Conservation (phyloP, 768 basidiomycete species). For the Phylloporus rhodoxanthus region DNA sequence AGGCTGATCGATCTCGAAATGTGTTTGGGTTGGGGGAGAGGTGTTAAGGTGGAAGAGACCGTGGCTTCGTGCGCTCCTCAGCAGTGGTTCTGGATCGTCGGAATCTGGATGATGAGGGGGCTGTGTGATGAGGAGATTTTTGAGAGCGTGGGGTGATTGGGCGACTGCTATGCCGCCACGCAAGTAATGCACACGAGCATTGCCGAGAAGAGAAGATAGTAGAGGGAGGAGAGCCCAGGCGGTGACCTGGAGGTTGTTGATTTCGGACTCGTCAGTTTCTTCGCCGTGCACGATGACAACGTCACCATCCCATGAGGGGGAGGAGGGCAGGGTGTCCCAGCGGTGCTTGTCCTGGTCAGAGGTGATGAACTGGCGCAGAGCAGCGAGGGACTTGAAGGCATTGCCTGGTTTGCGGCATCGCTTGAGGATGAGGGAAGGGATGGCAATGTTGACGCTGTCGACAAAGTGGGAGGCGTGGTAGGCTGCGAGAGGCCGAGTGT, state of each 20-base stretch:
- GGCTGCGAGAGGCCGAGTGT: slow-evolving; percentile 67
- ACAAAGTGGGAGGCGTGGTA: slow-evolving; percentile 62
- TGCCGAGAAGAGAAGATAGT: slow-evolving; percentile 51
- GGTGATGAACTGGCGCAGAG: slow-evolving; percentile 75
- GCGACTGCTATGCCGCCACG: slow-evolving; percentile 66
- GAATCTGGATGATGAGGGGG: slow-evolving; percentile 13
- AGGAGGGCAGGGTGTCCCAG: slow-evolving; percentile 60
- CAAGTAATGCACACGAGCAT: slow-evolving; percentile 59
- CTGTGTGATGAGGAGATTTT: slow-evolving; percentile 40
- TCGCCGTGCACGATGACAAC: slow-evolving; percentile 69
- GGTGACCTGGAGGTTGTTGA: slow-evolving; percentile 46
- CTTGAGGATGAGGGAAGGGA: slow-evolving; percentile 88
- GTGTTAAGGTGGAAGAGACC: slow-evolving; percentile 72
- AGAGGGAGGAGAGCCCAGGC: slow-evolving; percentile 70
- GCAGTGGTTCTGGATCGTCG: slow-evolving; percentile 10
- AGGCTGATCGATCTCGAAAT: slow-evolving; percentile 53
- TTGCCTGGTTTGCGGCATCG: slow-evolving; percentile 68
- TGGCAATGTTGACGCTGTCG: slow-evolving; percentile 76
- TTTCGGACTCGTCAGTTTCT: slow-evolving; percentile 66
- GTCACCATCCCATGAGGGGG: slow-evolving; percentile 62
- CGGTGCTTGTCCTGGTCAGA: slow-evolving; percentile 64
- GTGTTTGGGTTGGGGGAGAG: slow-evolving; percentile 43
- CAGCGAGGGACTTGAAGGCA: slow-evolving; percentile 59
- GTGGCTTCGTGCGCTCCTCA: slow-evolving; percentile 32
- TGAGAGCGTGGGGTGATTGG: slow-evolving; percentile 51